Conservation (phyloP, 164 flowering plant genomes). For the Magnolia officinalis region DNA sequence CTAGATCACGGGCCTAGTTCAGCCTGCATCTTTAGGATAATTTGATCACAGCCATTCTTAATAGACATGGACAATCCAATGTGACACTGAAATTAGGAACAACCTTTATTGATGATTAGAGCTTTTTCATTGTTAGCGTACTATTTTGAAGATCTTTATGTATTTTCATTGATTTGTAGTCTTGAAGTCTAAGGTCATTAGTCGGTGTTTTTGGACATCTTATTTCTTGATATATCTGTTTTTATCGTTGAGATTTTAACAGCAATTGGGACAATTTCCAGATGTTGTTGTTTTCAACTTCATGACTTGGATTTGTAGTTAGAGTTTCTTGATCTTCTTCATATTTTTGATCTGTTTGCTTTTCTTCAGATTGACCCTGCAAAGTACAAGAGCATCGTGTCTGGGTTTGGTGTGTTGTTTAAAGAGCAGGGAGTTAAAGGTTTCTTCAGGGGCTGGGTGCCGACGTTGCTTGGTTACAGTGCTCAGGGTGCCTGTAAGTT, state of each 20-base stretch:
- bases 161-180: not conserved
- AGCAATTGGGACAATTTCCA: not conserved
- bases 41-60: no score
- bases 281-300: not conserved
- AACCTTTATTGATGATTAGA: no score
- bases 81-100: no score
- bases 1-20: no score
- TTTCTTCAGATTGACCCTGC: conserved; percentile 64
- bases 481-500: conserved; percentile 96
- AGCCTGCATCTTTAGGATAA: no score
- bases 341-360: not conserved
- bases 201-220: not conserved
- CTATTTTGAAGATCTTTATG: no score
- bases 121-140: no score
- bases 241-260: not conserved
- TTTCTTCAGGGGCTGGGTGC: conserved; percentile 84
- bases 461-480: conserved; percentile 72
- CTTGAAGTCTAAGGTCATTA: not conserved
- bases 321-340: not conserved
- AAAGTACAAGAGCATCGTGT: conserved; percentile 74
- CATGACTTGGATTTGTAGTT: not conserved
- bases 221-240: not conserved
- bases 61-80: no score
- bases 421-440: conserved; percentile 74
- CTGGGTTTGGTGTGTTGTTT: conserved; percentile 73